phyloP scores from a whole-genome alignment of 2,329 filamentous ascomycete genomes.

The Aspergillus texensis region DNA sequence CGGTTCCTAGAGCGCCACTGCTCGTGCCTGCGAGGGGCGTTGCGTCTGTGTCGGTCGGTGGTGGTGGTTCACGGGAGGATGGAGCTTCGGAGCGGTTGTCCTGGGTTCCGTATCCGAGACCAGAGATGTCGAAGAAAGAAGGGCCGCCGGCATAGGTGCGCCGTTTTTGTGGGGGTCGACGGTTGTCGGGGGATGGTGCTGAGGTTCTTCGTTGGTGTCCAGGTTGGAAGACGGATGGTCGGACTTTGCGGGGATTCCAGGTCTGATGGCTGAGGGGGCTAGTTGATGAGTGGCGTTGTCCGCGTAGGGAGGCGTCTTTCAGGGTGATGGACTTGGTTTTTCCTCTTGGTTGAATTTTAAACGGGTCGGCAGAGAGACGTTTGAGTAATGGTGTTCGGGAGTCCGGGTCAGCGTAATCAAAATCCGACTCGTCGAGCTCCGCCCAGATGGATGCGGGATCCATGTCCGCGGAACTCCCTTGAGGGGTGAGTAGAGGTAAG shows the following conservation, averaged over 20 bases:
- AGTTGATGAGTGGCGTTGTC: constrained; percentile 28
- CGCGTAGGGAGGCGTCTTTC: constrained; percentile 19
- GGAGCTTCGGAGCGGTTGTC: constrained; percentile 19
- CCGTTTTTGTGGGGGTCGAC: constrained; percentile 23
- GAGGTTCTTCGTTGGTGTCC: constrained; percentile 29
- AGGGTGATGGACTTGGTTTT: constrained; percentile 25
- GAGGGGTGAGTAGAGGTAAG: constrained; percentile 34
- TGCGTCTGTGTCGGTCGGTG: constrained; percentile 1
- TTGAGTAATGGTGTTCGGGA: constrained; percentile 15
- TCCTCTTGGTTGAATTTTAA: constrained; percentile 26
- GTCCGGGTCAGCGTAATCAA: constrained; percentile 24
- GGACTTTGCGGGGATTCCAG: constrained; percentile 27
- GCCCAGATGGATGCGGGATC: constrained; percentile 85
- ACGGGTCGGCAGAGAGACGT: constrained; percentile 16
- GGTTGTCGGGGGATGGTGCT: constrained; percentile 25
- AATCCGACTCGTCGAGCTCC: constrained; percentile 75
- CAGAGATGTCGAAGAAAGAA: constrained; percentile 37
- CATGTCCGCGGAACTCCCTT: constrained; percentile 58
- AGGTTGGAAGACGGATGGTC: constrained; percentile 16
- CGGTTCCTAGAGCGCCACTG: constrained; percentile 23
- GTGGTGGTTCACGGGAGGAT: constrained; percentile 1
- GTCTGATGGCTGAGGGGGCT: constrained; percentile 20
- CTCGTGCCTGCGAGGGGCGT: constrained; percentile 31
- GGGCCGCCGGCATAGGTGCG: constrained; percentile 14
- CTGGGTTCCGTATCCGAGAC: constrained; percentile 30